Evolutionary conservation across 2,329 filamentous ascomycete species (phyloP).

Genomic region (Seiridium cupressi): DNA sequence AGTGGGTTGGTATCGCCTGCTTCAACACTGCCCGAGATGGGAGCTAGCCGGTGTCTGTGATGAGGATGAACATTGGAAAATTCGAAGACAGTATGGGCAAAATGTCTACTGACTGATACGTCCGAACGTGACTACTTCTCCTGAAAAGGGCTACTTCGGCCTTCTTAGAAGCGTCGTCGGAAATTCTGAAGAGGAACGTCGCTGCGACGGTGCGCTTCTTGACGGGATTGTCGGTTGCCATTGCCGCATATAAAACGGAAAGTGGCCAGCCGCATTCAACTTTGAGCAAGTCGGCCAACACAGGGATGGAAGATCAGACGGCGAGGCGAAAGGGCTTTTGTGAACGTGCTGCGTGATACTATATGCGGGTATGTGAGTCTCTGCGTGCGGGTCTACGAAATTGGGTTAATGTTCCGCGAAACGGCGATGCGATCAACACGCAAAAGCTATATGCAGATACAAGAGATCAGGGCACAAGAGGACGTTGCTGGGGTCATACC

Average conservation of each 20-base stretch:
- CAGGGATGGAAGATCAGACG: too few species aligned
- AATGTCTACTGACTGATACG: constrained; percentile 50
- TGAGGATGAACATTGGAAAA: constrained; percentile 4
- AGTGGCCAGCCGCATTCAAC: too few species aligned
- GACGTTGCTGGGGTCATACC: too few species aligned
- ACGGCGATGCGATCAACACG: neutral
- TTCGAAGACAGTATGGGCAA: neutral
- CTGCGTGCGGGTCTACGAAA: too few species aligned
- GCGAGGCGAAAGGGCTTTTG: too few species aligned
- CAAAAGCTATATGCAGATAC: neutral
- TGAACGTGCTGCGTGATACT: too few species aligned
- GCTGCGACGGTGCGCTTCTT: constrained; percentile 43
- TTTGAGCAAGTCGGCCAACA: too few species aligned
- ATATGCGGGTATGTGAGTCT: too few species aligned
- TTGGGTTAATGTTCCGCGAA: too few species aligned
- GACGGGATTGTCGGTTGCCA: constrained; percentile 12
- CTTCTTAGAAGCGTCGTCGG: constrained; percentile 26
- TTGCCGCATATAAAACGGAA: neutral
- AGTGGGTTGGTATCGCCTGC: constrained; percentile 48
- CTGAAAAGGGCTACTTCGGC: constrained; percentile 60
- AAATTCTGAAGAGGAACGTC: constrained; percentile 49
- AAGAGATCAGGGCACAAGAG: too few species aligned
- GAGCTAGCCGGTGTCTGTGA: constrained; percentile 53
- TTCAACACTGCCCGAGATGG: constrained; percentile 62
- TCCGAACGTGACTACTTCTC: constrained; percentile 56